A percentile compares a stretch with the other conserved stretches of the same genome.
Conservation (phyloP, 768 basidiomycete species). For the Russula brevipes region DNA sequence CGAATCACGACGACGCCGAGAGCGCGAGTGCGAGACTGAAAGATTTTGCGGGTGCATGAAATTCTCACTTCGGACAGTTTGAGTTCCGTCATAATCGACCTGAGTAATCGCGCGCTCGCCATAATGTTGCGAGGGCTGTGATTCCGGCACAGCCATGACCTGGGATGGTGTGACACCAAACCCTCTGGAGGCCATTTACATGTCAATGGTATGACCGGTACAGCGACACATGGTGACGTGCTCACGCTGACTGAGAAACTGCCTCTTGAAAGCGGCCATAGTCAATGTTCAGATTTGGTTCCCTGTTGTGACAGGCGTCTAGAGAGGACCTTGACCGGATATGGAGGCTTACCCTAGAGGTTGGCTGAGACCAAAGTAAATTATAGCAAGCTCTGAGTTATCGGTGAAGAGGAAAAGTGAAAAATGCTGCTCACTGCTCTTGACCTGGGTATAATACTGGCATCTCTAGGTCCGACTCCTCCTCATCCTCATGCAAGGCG, state of each 20-base stretch:
- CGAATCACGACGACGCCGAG: slow-evolving; percentile 11
- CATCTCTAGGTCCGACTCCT: slow-evolving; percentile 9
- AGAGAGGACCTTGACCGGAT: not conserved
- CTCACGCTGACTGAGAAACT: slow-evolving; percentile 13
- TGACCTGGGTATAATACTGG: not conserved
- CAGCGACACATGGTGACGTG: no score
- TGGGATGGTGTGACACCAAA: slow-evolving; percentile 1
- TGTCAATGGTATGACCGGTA: not conserved
- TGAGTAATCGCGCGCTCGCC: slow-evolving; percentile 21
- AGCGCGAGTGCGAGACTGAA: slow-evolving; percentile 7
- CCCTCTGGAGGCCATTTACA: not conserved
- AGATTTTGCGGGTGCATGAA: not conserved
- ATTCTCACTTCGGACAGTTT: slow-evolving; percentile 11
- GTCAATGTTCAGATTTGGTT: slow-evolving; percentile 21
- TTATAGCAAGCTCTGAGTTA: not conserved
- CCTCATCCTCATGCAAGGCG: slow-evolving; percentile 10
- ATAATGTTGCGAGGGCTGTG: slow-evolving; percentile 18
- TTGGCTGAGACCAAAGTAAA: not conserved
- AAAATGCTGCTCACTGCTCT: slow-evolving; percentile 1
- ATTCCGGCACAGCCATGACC: slow-evolving; percentile 7
- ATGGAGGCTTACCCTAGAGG: not conserved
- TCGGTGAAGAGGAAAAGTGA: not conserved
- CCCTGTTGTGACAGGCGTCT: slow-evolving; percentile 7
- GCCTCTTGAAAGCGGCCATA: slow-evolving; percentile 23
- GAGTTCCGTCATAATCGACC: slow-evolving; percentile 16